These are phyloP conservation scores for Plasmodium falciparum DNA, from an alignment of 169 alveolate species.

Conservation along the genomic window DNA sequence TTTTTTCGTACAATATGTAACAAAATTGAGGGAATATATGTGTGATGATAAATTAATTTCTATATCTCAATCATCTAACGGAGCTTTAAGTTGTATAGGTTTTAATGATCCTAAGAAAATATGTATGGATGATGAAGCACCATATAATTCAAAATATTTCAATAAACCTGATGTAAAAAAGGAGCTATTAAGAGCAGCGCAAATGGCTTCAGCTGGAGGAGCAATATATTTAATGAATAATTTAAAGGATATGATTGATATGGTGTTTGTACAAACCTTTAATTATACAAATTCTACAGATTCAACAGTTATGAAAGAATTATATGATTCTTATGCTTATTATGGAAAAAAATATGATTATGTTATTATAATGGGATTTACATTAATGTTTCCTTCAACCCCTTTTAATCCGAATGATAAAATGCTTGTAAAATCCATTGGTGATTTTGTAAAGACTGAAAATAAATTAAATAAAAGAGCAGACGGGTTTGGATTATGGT, in stretches of 20 bases:
- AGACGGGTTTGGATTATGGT: slow-evolving; percentile 16
- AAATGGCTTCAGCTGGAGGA: slow-evolving; percentile 21
- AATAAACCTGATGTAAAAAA: slow-evolving; percentile 1
- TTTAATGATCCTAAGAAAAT: slow-evolving; percentile 17
- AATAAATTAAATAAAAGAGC: slow-evolving; percentile 22
- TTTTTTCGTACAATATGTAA: slow-evolving; percentile 10
- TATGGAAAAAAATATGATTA: slow-evolving; percentile 18
- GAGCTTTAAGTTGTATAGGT: slow-evolving; percentile 9
- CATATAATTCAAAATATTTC: slow-evolving; percentile 19
- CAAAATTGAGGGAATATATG: slow-evolving; percentile 16
- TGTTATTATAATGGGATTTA: slow-evolving; percentile 19
- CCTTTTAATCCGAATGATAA: slow-evolving; percentile 13
- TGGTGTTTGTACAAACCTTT: slow-evolving; percentile 12
- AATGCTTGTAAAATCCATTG: background rate
- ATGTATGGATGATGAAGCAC: slow-evolving; percentile 10
- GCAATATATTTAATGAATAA: slow-evolving; percentile 20
- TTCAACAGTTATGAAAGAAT: slow-evolving; percentile 3
- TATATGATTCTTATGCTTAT: slow-evolving; percentile 15
- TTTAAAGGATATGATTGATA: slow-evolving; percentile 17
- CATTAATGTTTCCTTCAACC: background rate
- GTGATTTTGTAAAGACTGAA: slow-evolving; percentile 1
- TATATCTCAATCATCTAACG: slow-evolving; percentile 12
- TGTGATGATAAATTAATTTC: slow-evolving; percentile 21
- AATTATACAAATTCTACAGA: slow-evolving; percentile 7
- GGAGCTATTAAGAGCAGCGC: slow-evolving; percentile 7